Evolutionary conservation across 176 grass and related monocot genomes (phyloP).

Genomic region (Alloteropsis semialata): DNA sequence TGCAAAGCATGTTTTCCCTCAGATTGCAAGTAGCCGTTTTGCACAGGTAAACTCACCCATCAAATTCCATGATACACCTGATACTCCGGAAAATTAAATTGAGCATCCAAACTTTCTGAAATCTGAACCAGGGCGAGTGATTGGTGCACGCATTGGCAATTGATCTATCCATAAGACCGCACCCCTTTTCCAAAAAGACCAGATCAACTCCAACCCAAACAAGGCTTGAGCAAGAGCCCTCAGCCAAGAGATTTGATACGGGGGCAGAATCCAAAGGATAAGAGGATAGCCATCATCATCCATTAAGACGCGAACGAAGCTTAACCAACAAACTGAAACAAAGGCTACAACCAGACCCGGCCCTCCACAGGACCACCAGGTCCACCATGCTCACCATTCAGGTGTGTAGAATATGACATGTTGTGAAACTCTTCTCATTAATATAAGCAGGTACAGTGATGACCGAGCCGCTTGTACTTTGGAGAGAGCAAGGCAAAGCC

Average conservation of each 20-base stretch:
- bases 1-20: background rate
- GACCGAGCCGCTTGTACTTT: background rate
- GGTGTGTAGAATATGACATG: background rate
- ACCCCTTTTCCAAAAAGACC: background rate
- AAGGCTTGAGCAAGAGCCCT: background rate
- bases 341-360: background rate
- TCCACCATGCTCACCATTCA: background rate
- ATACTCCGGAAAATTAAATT: background rate
- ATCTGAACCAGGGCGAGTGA: background rate
- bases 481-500: background rate
- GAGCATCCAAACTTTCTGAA: background rate
- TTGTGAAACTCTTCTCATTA: background rate
- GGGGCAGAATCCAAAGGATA: background rate
- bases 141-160: background rate
- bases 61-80: background rate
- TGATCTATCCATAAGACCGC: background rate
- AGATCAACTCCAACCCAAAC: background rate
- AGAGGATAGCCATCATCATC: background rate
- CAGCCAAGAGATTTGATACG: background rate
- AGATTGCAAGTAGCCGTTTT: background rate
- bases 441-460: background rate
- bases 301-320: background rate
- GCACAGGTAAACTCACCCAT: background rate
- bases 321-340: slow-evolving; percentile 11
- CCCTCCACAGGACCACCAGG: slow-evolving; percentile 1